These are phyloP conservation scores for Phalaenopsis equestris DNA, from an alignment of 106 monocot genomes.

Conservation along the genomic window DNA sequence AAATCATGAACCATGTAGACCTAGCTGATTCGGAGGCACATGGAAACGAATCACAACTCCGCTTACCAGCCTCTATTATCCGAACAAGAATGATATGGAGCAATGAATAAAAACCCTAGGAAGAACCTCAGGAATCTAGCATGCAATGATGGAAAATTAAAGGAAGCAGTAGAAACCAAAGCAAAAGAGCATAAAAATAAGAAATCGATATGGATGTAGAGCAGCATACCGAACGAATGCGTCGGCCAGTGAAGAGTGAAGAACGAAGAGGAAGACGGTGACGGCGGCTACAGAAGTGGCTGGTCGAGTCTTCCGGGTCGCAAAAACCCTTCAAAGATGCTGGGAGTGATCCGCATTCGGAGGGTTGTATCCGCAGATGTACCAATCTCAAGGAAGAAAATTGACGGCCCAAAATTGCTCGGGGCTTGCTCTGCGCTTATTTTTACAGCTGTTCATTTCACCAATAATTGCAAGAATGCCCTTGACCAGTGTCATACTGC, in stretches of 20 bases:
- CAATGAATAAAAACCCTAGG: not conserved
- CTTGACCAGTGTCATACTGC: not conserved
- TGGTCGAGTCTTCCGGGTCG: not conserved
- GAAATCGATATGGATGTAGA: too few species aligned
- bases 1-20: not conserved
- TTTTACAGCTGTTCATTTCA: not conserved
- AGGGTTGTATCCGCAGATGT: not conserved
- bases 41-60: not conserved
- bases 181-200: not conserved
- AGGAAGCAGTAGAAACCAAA: not conserved
- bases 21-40: not conserved
- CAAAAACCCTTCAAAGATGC: not conserved
- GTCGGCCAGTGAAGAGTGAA: not conserved
- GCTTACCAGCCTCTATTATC: not conserved
- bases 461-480: not conserved
- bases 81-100: not conserved
- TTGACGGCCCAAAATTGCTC: not conserved
- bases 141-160: not conserved
- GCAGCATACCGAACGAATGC: not conserved
- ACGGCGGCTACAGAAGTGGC: not conserved
- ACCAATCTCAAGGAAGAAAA: not conserved
- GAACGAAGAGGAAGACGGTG: not conserved
- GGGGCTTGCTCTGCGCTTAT: not conserved
- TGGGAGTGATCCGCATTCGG: not conserved
- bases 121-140: not conserved